Conservation (phyloP, 2,329 filamentous ascomycete genomes). For the Neopestalotiopsis rosae region DNA sequence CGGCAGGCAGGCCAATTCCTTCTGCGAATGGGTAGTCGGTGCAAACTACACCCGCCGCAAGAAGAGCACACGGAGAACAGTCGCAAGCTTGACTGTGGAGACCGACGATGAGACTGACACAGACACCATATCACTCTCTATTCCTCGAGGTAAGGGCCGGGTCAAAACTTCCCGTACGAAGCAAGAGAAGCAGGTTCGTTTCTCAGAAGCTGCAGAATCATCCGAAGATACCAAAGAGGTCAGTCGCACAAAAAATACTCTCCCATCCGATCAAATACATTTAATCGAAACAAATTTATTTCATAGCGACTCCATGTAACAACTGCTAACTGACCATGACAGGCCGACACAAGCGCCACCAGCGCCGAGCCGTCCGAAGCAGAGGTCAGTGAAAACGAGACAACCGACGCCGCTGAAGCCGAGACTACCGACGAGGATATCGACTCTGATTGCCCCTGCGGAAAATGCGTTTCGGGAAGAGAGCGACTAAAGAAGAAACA, state of each 20-base stretch:
- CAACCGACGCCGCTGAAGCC: slow-evolving; percentile 23
- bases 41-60: slow-evolving; percentile 35
- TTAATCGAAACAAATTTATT: neutral
- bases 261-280: neutral
- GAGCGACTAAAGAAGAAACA: slow-evolving; percentile 28
- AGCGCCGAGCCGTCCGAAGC: slow-evolving; percentile 20
- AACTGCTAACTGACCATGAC: slow-evolving; percentile 28
- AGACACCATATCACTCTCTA: slow-evolving; percentile 54
- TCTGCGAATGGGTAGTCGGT: slow-evolving; percentile 46
- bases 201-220: slow-evolving; percentile 29
- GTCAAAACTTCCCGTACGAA: slow-evolving; percentile 26
- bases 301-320: neutral
- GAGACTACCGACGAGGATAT: slow-evolving; percentile 33
- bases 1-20: slow-evolving; percentile 37
- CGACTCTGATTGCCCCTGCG: slow-evolving; percentile 42
- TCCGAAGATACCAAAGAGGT: slow-evolving; percentile 22
- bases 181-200: slow-evolving; percentile 25
- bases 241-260: neutral
- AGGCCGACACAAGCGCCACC: slow-evolving; percentile 38
- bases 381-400: slow-evolving; percentile 26
- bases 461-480: slow-evolving; percentile 34
- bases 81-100: slow-evolving; percentile 46
- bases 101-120: slow-evolving; percentile 59
- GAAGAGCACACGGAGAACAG: slow-evolving; percentile 22
- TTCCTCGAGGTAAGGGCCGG: slow-evolving; percentile 42